Percentiles rank a stretch among this genome's conserved stretches.
Conservation (phyloP, 148 eudicot species). For the Pharnaceum exiguum region DNA sequence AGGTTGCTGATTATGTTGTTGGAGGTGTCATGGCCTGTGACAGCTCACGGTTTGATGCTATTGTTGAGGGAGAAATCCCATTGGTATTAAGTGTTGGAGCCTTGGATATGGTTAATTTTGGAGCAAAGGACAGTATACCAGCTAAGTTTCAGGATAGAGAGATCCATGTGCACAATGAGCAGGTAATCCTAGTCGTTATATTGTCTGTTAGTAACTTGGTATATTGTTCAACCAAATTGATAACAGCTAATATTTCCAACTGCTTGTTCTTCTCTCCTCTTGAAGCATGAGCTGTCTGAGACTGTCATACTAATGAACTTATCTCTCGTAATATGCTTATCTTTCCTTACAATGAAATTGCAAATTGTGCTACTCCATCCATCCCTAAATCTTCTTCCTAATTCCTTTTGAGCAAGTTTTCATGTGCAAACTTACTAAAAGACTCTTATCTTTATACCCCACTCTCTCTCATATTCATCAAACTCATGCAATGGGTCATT, state of each 20-base stretch:
- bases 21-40: conserved; percentile 99
- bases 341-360: too few species aligned
- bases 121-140: conserved; percentile 68
- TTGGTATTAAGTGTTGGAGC: conserved; percentile 91
- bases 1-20: conserved; percentile 89
- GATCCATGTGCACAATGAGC: conserved; percentile 74
- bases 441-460: too few species aligned
- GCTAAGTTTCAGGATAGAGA: conserved; percentile 60
- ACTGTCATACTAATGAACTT: too few species aligned
- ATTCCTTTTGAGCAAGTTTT: too few species aligned
- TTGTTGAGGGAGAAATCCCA: conserved; percentile 73
- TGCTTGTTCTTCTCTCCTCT: background rate
- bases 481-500: too few species aligned
- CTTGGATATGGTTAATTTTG: conserved; percentile 96
- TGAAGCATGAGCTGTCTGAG: too few species aligned
- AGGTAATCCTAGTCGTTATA: conserved; percentile 42
- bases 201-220: conserved; percentile 3
- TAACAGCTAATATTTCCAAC: background rate
- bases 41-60: conserved; percentile 75
- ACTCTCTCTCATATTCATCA: too few species aligned
- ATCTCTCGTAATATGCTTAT: too few species aligned
- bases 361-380: too few species aligned
- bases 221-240: conserved; percentile 1
- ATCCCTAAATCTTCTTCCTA: too few species aligned
- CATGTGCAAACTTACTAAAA: too few species aligned